Conservation (phyloP, 495 filamentous ascomycete genomes). For the Oidiodendron maius region DNA sequence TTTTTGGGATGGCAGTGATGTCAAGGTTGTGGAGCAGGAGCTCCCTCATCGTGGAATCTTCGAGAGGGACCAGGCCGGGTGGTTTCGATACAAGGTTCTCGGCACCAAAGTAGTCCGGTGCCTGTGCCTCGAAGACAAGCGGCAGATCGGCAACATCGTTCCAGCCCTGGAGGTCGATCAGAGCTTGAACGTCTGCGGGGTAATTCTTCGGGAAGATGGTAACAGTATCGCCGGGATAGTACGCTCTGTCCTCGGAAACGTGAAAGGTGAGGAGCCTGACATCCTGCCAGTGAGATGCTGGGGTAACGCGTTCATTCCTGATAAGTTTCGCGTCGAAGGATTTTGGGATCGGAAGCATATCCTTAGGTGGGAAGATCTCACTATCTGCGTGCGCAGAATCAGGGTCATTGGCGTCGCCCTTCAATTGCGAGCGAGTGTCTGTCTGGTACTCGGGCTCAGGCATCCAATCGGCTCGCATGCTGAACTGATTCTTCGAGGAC, state of each 20-base stretch:
- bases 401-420: conserved; percentile 1
- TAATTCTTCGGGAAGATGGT: conserved; percentile 85
- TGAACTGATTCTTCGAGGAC: neutral
- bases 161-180: conserved; percentile 78
- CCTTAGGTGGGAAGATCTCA: conserved; percentile 25
- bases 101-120: conserved; percentile 2
- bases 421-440: conserved; percentile 9
- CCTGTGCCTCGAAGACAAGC: conserved; percentile 35
- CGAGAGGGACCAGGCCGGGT: conserved; percentile 5
- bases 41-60: conserved; percentile 58
- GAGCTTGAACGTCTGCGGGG: conserved; percentile 62
- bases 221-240: conserved; percentile 68
- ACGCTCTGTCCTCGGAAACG: conserved; percentile 35
- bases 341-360: conserved; percentile 51
- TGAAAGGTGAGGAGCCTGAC: conserved; percentile 69
- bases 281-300: conserved; percentile 83
- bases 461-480: neutral
- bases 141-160: conserved; percentile 58
- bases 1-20: conserved; percentile 79
- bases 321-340: conserved; percentile 36
- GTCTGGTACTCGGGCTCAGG: neutral
- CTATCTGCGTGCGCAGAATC: neutral
- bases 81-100: conserved; percentile 4
- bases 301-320: conserved; percentile 68
- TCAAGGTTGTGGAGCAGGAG: conserved; percentile 80